Conservation (phyloP, 75 land plant species). For the Pinus albicaulis region DNA sequence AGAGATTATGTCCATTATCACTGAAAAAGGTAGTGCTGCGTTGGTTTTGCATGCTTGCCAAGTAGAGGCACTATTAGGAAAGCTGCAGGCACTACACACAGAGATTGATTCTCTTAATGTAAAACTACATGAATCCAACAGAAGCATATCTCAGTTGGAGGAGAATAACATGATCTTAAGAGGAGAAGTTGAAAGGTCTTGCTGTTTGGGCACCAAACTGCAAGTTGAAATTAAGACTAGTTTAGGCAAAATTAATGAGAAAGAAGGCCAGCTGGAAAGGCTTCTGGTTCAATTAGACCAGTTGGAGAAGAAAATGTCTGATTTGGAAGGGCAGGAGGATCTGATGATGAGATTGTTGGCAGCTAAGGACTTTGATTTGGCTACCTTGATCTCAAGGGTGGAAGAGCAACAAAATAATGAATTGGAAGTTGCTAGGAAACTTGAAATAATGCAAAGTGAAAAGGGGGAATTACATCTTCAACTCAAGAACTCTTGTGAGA, state of each 20-base stretch:
- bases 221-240: constrained; percentile 40
- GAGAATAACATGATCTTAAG: constrained; percentile 37
- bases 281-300: constrained; percentile 22
- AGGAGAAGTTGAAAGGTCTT: constrained; percentile 49
- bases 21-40: constrained; percentile 55
- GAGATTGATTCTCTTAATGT: constrained; percentile 48
- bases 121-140: constrained; percentile 42
- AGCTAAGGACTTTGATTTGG: constrained; percentile 40
- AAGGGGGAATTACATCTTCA: constrained; percentile 19
- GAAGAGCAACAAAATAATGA: constrained; percentile 23
- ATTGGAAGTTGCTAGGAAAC: constrained; percentile 17
- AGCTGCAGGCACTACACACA: constrained; percentile 27
- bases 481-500: constrained; percentile 3
- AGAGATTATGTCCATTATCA: constrained; percentile 51
- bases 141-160: constrained; percentile 32
- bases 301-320: constrained; percentile 48
- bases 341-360: constrained; percentile 47
- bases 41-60: constrained; percentile 60
- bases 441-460: constrained; percentile 24
- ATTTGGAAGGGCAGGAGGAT: constrained; percentile 53
- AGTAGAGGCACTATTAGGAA: constrained; percentile 28
- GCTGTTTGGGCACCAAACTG: constrained; percentile 35
- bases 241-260: constrained; percentile 33
- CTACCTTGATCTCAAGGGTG: constrained; percentile 39
- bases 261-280: constrained; percentile 42